Evolutionary conservation across 257 asterid genomes (phyloP).

Genomic region (Solanum sitiens): DNA sequence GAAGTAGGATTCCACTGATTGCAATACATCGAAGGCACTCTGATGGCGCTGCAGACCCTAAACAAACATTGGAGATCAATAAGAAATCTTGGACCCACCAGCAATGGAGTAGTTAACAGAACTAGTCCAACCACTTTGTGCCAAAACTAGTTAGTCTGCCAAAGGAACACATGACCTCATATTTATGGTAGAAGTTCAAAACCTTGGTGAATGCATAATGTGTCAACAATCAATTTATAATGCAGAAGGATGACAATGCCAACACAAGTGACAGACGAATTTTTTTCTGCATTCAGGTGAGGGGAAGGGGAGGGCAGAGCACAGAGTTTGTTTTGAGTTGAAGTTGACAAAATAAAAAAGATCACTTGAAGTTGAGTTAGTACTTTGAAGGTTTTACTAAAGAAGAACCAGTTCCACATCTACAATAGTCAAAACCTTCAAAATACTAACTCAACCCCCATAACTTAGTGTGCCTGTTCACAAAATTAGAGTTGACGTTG

Average conservation of each 20-base stretch:
- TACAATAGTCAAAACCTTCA: neutral
- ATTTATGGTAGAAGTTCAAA: neutral
- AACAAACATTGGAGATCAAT: neutral
- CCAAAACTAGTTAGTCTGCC: neutral
- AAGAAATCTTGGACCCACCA: neutral
- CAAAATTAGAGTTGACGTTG: neutral
- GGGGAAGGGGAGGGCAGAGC: neutral
- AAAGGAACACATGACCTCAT: neutral
- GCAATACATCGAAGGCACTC: constrained; percentile 61
- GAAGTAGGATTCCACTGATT: constrained; percentile 60
- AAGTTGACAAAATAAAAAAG: no score
- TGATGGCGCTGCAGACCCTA: constrained; percentile 75
- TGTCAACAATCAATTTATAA: neutral
- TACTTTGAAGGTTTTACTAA: neutral
- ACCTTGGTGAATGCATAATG: neutral
- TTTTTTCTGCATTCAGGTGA: neutral
- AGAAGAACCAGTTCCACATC: neutral
- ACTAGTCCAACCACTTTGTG: neutral
- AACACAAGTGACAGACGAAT: neutral
- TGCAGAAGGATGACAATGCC: neutral
- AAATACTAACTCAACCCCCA: neutral
- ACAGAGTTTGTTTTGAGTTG: neutral
- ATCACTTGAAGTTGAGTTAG: no score
- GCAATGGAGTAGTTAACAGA: neutral
- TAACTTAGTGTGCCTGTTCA: neutral